phyloP scores from a whole-genome alignment of 257 asterid species.

The Parsonsia alboflavescens region DNA sequence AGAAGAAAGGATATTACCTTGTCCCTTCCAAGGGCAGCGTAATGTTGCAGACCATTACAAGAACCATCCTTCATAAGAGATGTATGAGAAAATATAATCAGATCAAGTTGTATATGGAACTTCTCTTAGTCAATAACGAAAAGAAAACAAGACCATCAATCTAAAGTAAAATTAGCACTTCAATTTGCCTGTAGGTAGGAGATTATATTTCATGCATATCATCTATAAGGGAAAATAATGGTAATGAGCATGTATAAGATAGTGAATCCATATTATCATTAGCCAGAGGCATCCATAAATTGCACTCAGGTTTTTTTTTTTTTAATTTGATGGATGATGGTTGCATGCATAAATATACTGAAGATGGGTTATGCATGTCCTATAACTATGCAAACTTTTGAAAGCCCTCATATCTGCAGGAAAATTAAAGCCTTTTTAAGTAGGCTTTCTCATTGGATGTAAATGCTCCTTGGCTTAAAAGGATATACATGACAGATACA shows the following conservation, averaged over 20 bases:
- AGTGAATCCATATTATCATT: not conserved
- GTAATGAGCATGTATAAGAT: not conserved
- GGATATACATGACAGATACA: not conserved
- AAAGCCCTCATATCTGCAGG: not conserved
- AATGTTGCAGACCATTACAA: constrained; percentile 97
- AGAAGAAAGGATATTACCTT: constrained; percentile 50
- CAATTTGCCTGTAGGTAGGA: not conserved
- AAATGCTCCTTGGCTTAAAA: not conserved
- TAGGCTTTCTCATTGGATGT: not conserved
- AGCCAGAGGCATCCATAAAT: not conserved
- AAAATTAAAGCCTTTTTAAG: not conserved
- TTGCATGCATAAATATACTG: not conserved
- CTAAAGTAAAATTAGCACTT: not conserved
- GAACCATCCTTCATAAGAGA: constrained; percentile 80
- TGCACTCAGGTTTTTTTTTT: not conserved
- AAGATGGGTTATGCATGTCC: not conserved
- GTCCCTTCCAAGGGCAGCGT: constrained; percentile 99
- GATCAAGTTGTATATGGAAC: constrained; percentile 17
- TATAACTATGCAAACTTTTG: not conserved
- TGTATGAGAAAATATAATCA: constrained; percentile 20
- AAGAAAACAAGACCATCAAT: not conserved
- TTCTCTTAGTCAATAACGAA: not conserved
- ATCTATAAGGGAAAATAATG: not conserved
- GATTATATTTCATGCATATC: not conserved
- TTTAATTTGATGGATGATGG: not conserved